A percentile compares a stretch with the other conserved stretches of the same genome.
Evolutionary conservation across 768 basidiomycete genomes (phyloP).

Genomic region (Pulveroboletus sp.): DNA sequence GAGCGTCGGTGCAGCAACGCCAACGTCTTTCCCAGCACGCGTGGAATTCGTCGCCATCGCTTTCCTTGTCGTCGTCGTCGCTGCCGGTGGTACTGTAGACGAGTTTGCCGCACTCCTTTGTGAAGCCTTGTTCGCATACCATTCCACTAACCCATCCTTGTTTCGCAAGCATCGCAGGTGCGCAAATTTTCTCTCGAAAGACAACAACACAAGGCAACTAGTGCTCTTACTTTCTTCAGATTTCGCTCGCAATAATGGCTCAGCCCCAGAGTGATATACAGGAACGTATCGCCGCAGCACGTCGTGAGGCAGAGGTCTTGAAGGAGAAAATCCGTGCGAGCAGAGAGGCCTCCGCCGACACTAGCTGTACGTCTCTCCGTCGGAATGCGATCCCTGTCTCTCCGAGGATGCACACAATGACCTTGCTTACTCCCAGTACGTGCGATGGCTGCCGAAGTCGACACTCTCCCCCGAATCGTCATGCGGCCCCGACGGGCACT

Average conservation of each 20-base stretch:
- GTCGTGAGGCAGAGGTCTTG: constrained; percentile 92
- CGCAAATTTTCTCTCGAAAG: constrained; percentile 24
- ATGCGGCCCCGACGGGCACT: constrained; percentile 95
- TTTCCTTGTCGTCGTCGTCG: constrained; percentile 5
- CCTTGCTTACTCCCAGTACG: constrained; percentile 56
- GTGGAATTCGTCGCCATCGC: constrained; percentile 11
- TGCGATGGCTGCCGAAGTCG: constrained; percentile 97
- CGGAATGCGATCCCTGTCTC: constrained; percentile 1
- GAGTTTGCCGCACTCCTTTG: constrained; percentile 9
- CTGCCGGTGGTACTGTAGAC: constrained; percentile 9
- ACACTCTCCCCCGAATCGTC: constrained; percentile 91
- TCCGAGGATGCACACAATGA: constrained; percentile 12
- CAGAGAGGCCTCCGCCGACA: constrained; percentile 96
- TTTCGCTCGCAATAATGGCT: constrained; percentile 48
- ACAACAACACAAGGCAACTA: constrained; percentile 6
- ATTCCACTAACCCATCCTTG: constrained; percentile 23
- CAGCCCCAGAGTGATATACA: constrained; percentile 82
- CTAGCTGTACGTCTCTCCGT: constrained; percentile 68
- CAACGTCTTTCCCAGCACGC: constrained; percentile 19
- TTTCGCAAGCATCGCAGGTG: constrained; percentile 29
- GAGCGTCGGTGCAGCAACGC: constrained; percentile 4
- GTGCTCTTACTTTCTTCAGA: constrained; percentile 3
- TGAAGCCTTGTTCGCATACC: constrained; percentile 26
- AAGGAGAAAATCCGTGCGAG: constrained; percentile 99
- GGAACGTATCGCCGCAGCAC: constrained; percentile 91